Conservation (phyloP, 345 rosid species). For the Lepidium didymum region DNA sequence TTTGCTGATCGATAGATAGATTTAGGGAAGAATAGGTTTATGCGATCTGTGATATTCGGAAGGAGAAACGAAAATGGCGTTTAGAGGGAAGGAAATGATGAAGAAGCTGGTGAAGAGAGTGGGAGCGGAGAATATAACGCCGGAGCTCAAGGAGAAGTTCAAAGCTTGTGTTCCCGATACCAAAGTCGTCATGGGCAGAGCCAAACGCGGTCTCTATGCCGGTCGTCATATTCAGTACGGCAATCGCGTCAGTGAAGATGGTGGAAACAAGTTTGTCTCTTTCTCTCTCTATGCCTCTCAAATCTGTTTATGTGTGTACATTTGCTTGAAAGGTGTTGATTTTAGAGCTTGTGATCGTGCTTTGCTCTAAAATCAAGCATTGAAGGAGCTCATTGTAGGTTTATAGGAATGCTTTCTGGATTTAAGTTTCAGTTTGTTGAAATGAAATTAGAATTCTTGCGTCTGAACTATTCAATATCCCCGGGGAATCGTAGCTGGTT, state of each 20-base stretch:
- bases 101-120: constrained; percentile 71
- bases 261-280: constrained; percentile 70
- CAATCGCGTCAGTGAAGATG: constrained; percentile 82
- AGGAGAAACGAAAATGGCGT: constrained; percentile 47
- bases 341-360: neutral
- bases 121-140: constrained; percentile 55
- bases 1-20: constrained; percentile 2
- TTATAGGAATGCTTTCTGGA: neutral
- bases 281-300: neutral
- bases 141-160: constrained; percentile 54
- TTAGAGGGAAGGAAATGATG: constrained; percentile 84
- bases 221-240: constrained; percentile 94
- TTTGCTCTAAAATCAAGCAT: neutral
- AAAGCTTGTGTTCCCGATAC: constrained; percentile 62
- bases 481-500: neutral
- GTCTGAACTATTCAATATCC: neutral
- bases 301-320: neutral
- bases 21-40: neutral
- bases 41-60: neutral
- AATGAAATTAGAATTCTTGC: neutral
- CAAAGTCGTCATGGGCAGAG: constrained; percentile 72
- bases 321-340: neutral
- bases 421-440: neutral
- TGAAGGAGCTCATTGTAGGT: neutral
- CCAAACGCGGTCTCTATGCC: constrained; percentile 82